A percentile compares a stretch with the other conserved stretches of the same genome.
Evolutionary conservation across 164 flowering plant species (phyloP).

Genomic region (Piper betle): DNA sequence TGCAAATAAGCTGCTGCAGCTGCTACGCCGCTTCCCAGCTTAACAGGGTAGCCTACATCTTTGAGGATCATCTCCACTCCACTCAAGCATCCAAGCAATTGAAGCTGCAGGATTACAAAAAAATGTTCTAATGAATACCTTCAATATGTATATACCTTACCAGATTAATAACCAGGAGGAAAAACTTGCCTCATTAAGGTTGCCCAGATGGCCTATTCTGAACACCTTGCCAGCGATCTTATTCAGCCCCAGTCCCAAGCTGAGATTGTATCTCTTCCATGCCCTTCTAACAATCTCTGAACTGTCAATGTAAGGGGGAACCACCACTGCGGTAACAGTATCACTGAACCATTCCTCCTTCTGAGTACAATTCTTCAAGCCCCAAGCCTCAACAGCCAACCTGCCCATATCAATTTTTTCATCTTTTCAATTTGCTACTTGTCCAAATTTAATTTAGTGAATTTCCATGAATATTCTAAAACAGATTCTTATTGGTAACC

Average conservation of each 20-base stretch:
- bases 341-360: constrained; percentile 93
- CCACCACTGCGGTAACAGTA: constrained; percentile 91
- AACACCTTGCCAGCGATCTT: constrained; percentile 95
- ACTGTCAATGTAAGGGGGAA: constrained; percentile 80
- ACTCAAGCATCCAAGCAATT: constrained; percentile 85
- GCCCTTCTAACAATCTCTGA: constrained; percentile 75
- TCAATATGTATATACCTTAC: too few species aligned
- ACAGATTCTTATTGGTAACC: too few species aligned
- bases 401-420: constrained; percentile 23
- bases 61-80: constrained; percentile 96
- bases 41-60: constrained; percentile 87
- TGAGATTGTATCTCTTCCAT: constrained; percentile 90
- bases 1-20: constrained; percentile 78
- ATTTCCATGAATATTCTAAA: background rate
- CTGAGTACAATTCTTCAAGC: constrained; percentile 87
- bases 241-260: constrained; percentile 93
- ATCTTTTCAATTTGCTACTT: background rate
- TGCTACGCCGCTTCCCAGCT: constrained; percentile 86
- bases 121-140: background rate
- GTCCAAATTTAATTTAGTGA: background rate
- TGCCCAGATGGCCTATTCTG: constrained; percentile 98
- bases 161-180: background rate
- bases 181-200: constrained; percentile 71
- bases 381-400: constrained; percentile 98
- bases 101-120: constrained; percentile 41